Conservation (phyloP, 306 rosid genomes). For the Quercus glauca region DNA sequence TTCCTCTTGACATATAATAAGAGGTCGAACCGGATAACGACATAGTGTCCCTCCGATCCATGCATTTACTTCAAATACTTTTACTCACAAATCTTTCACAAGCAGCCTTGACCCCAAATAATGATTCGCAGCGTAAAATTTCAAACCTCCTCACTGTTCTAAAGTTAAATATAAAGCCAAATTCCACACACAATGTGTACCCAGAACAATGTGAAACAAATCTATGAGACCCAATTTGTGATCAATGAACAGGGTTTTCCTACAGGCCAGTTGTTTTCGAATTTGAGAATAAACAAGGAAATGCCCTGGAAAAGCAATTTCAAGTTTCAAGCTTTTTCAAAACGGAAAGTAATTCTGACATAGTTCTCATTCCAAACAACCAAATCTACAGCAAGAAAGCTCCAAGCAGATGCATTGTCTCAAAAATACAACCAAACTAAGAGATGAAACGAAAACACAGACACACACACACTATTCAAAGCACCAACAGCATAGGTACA, state of each 20-base stretch:
- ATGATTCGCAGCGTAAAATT: slow-evolving; percentile 13
- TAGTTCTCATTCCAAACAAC: slow-evolving; percentile 13
- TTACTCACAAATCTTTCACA: slow-evolving; percentile 25
- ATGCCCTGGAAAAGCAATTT: not conserved
- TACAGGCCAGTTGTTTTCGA: not conserved
- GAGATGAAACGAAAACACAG: slow-evolving; percentile 21
- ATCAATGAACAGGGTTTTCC: slow-evolving; percentile 18
- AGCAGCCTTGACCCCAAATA: slow-evolving; percentile 22
- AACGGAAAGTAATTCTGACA: not conserved
- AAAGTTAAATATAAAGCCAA: slow-evolving; percentile 28
- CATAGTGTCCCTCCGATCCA: slow-evolving; percentile 96
- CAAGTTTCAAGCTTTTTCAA: not conserved
- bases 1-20: slow-evolving; percentile 72
- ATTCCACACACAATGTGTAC: slow-evolving; percentile 22
- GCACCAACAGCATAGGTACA: slow-evolving; percentile 5
- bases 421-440: slow-evolving; percentile 11
- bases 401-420: slow-evolving; percentile 18
- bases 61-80: slow-evolving; percentile 56
- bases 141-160: slow-evolving; percentile 35
- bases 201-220: slow-evolving; percentile 23
- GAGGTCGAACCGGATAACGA: slow-evolving; percentile 73
- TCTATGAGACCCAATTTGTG: slow-evolving; percentile 16
- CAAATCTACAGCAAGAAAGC: slow-evolving; percentile 9
- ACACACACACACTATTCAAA: slow-evolving; percentile 18
- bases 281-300: not conserved